Evolutionary conservation across 371 early-diverging fungal species (phyloP).

Genomic region (Lichtheimia hyalospora): DNA sequence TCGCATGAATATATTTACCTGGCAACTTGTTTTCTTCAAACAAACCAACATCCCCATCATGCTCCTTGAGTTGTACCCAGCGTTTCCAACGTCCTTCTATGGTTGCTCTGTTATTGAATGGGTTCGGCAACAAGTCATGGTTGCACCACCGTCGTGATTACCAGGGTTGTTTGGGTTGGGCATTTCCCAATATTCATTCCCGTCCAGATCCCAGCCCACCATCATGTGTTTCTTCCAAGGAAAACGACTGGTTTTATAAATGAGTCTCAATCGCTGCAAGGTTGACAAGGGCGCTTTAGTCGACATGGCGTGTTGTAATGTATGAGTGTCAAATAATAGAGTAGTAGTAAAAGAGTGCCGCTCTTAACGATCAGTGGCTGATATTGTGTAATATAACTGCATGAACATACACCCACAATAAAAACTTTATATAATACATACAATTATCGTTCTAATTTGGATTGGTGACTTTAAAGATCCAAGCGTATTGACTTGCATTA

Average conservation of each 20-base stretch:
- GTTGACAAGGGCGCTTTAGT: background rate
- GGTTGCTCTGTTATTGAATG: background rate
- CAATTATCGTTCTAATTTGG: no score
- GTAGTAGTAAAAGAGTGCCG: no score
- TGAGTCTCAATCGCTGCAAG: slow-evolving; percentile 19
- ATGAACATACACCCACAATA: no score
- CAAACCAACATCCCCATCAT: slow-evolving; percentile 23
- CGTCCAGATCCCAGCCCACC: slow-evolving; percentile 61
- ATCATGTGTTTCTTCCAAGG: slow-evolving; percentile 61
- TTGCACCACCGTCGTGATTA: slow-evolving; percentile 7
- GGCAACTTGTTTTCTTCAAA: slow-evolving; percentile 54
- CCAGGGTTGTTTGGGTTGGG: slow-evolving; percentile 55
- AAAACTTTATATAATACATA: no score
- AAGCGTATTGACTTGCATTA: background rate
- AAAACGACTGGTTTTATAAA: slow-evolving; percentile 40
- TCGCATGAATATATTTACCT: slow-evolving; percentile 42
- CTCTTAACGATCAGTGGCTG: no score
- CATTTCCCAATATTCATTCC: slow-evolving; percentile 75
- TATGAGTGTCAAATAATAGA: no score
- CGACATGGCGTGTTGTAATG: slow-evolving; percentile 1
- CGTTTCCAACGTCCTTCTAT: slow-evolving; percentile 47
- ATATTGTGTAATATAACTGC: no score
- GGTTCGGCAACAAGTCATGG: background rate
- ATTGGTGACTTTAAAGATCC: slow-evolving; percentile 1
- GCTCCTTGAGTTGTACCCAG: slow-evolving; percentile 46